A percentile compares a stretch with the other conserved stretches of the same genome.
Evolutionary conservation across 1,139 yeast species (phyloP).

Genomic region (Taphrina communis): DNA sequence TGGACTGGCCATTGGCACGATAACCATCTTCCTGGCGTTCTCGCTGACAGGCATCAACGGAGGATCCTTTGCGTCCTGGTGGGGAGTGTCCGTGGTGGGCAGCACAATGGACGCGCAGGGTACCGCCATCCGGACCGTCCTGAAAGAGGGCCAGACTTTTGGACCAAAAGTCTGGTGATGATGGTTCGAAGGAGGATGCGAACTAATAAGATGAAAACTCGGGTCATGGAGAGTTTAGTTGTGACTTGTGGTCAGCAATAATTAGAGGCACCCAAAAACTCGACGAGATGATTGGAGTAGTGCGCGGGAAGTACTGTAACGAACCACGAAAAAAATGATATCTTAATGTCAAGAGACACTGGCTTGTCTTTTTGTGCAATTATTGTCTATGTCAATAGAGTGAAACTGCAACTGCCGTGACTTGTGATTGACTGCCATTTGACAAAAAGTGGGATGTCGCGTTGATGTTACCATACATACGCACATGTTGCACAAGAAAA

Average conservation of each 20-base stretch:
- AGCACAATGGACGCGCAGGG: slow-evolving; percentile 50
- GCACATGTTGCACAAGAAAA: too few species aligned
- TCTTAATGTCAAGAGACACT: background rate
- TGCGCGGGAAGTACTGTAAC: background rate
- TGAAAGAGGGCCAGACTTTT: slow-evolving; percentile 53
- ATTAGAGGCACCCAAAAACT: too few species aligned
- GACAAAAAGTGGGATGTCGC: too few species aligned
- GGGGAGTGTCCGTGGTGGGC: slow-evolving; percentile 57
- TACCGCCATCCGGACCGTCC: slow-evolving; percentile 47
- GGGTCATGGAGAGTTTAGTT: too few species aligned
- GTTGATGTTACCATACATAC: too few species aligned
- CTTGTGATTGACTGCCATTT: background rate
- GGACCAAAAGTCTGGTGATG: slow-evolving; percentile 50
- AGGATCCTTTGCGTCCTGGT: slow-evolving; percentile 54
- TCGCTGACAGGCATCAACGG: slow-evolving; percentile 51
- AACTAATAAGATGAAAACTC: too few species aligned
- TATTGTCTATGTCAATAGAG: too few species aligned
- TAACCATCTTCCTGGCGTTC: slow-evolving; percentile 57
- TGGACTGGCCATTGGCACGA: slow-evolving; percentile 56
- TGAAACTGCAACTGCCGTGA: background rate
- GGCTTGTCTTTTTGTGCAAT: too few species aligned
- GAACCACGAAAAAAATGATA: background rate
- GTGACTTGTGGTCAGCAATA: too few species aligned
- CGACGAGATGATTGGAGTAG: background rate
- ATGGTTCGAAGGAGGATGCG: background rate